Conservation (phyloP, 208 protist species). For the Herpetomonas tarakana region DNA sequence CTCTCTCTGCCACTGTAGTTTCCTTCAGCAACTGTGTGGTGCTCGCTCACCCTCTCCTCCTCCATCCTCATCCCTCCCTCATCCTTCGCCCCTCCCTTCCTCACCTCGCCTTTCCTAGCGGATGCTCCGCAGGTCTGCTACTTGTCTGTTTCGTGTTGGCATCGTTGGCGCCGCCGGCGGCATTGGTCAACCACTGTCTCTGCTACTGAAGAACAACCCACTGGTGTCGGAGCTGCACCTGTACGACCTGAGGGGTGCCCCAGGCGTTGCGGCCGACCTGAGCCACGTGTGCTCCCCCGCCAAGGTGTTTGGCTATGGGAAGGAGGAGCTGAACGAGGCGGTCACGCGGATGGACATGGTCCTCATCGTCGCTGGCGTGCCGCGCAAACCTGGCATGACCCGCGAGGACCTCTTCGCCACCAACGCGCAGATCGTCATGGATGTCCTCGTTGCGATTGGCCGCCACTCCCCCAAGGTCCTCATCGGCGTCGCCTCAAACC, state of each 20-base stretch:
- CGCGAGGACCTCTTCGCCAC: slow-evolving; percentile 96
- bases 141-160: slow-evolving; percentile 38
- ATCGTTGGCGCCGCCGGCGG: slow-evolving; percentile 95
- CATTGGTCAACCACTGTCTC: slow-evolving; percentile 95
- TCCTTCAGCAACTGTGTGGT: too few species aligned
- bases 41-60: too few species aligned
- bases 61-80: too few species aligned
- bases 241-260: slow-evolving; percentile 87
- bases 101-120: too few species aligned
- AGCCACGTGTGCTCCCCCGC: slow-evolving; percentile 86
- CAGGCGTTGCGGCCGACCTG: slow-evolving; percentile 89
- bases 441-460: slow-evolving; percentile 69
- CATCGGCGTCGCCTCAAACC: slow-evolving; percentile 93
- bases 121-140: neutral
- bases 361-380: slow-evolving; percentile 94
- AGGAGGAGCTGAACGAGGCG: slow-evolving; percentile 62
- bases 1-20: too few species aligned
- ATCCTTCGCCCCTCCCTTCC: too few species aligned
- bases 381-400: slow-evolving; percentile 96
- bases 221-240: slow-evolving; percentile 74
- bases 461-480: slow-evolving; percentile 87
- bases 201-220: slow-evolving; percentile 89
- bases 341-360: slow-evolving; percentile 84
- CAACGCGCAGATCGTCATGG: slow-evolving; percentile 90
- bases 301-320: slow-evolving; percentile 65